phyloP scores from a whole-genome alignment of 2,329 filamentous ascomycete species.

The Epicoccum nigrum region DNA sequence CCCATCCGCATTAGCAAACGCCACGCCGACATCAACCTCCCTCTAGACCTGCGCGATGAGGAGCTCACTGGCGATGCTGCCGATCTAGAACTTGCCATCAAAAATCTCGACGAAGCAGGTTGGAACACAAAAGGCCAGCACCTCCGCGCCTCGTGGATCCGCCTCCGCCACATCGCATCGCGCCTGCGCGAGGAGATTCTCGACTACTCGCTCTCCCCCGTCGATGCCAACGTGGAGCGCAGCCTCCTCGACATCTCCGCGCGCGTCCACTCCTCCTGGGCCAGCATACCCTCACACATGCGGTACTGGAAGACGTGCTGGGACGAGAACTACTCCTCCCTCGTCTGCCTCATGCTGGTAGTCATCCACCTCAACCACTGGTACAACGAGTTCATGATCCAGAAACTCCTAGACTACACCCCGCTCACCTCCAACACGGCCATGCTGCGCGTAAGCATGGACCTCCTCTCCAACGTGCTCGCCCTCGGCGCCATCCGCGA shows the following conservation, averaged over 20 bases:
- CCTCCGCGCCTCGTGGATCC: constrained; percentile 38
- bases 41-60: constrained; percentile 40
- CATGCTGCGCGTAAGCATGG: constrained; percentile 34
- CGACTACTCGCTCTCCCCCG: constrained; percentile 33
- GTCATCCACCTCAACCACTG: constrained; percentile 41
- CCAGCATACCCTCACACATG: constrained; percentile 35
- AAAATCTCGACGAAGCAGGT: constrained; percentile 31
- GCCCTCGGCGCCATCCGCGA: constrained; percentile 39
- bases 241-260: constrained; percentile 40
- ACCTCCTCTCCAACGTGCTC: constrained; percentile 37
- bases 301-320: constrained; percentile 40
- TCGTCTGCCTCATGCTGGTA: constrained; percentile 44
- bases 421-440: constrained; percentile 32
- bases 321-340: constrained; percentile 31
- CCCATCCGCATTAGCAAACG: constrained; percentile 40
- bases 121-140: constrained; percentile 50
- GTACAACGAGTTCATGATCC: constrained; percentile 47
- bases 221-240: constrained; percentile 26
- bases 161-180: constrained; percentile 32
- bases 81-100: constrained; percentile 23
- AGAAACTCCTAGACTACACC: constrained; percentile 38
- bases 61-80: constrained; percentile 31
- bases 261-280: constrained; percentile 37
- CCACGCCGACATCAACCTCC: constrained; percentile 38
- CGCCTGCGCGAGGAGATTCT: constrained; percentile 43